Evolutionary conservation across 768 basidiomycete genomes (phyloP).

Genomic region (Lyophyllum decastes): DNA sequence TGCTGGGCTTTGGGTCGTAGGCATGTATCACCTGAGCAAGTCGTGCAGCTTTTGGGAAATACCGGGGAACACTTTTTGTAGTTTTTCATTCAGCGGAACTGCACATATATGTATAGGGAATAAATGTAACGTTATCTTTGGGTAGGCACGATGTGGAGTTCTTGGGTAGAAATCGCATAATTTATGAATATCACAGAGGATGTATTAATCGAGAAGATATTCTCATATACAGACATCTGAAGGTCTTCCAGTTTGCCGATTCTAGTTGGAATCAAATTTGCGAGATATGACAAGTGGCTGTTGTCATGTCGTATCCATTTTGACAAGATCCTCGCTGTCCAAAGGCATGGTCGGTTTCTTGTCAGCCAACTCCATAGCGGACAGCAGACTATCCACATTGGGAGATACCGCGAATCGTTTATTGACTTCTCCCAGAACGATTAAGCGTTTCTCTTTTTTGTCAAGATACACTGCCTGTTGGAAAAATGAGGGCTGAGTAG

Average conservation of each 20-base stretch:
- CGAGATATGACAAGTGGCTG: not conserved
- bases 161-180: not conserved
- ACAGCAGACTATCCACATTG: conserved; percentile 73
- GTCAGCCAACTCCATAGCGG: conserved; percentile 62
- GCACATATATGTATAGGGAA: not conserved
- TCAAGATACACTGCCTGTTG: conserved; percentile 85
- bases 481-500: conserved; percentile 84
- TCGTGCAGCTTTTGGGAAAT: not conserved
- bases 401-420: conserved; percentile 85
- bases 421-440: conserved; percentile 84
- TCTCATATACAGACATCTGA: too few species aligned
- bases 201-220: too few species aligned
- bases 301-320: conserved; percentile 45
- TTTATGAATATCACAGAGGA: too few species aligned
- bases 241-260: too few species aligned
- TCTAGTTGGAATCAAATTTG: not conserved
- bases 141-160: not conserved
- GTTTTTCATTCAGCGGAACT: not conserved
- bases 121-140: not conserved
- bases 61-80: not conserved
- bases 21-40: not conserved
- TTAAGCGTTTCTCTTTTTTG: conserved; percentile 52
- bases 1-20: conserved; percentile 28
- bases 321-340: conserved; percentile 50
- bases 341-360: conserved; percentile 24